These are phyloP conservation scores for Pseudohyphozyma bogoriensis DNA, from an alignment of 768 basidiomycete genomes.

Conservation along the genomic window DNA sequence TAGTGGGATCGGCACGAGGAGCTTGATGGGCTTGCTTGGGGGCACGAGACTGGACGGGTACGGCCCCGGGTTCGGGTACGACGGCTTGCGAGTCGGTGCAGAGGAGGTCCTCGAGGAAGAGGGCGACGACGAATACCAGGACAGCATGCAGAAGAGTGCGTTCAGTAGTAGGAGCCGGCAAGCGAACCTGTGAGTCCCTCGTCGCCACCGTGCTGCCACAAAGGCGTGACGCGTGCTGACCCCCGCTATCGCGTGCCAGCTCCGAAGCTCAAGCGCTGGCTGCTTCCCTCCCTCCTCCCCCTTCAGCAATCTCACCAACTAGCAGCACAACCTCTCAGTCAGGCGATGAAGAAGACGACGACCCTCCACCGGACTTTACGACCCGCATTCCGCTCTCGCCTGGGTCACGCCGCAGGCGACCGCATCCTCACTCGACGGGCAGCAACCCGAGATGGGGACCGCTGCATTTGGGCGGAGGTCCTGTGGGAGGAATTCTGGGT, in stretches of 20 bases:
- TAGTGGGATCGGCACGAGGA: conserved; percentile 11
- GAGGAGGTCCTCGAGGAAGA: not conserved
- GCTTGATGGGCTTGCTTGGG: conserved; percentile 23
- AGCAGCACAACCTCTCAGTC: not conserved
- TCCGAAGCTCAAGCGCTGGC: conserved; percentile 1
- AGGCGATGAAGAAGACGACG: conserved; percentile 13
- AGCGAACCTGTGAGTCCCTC: not conserved
- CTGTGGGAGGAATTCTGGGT: conserved; percentile 3
- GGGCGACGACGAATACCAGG: not conserved
- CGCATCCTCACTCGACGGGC: not conserved
- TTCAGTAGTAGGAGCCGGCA: not conserved
- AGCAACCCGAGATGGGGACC: not conserved
- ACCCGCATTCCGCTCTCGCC: conserved; percentile 7
- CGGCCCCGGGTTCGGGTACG: not conserved
- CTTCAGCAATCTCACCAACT: not conserved
- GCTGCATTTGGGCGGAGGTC: not conserved
- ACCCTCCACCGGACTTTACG: conserved; percentile 23
- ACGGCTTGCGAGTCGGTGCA: not conserved
- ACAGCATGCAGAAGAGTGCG: not conserved
- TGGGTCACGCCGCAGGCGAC: not conserved
- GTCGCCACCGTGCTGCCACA: no score
- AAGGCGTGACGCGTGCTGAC: no score
- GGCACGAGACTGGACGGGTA: conserved; percentile 24
- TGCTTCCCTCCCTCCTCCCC: conserved; percentile 11
- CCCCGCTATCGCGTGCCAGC: not conserved